Conservation (phyloP, 306 rosid species). For the Acacia confusa region DNA sequence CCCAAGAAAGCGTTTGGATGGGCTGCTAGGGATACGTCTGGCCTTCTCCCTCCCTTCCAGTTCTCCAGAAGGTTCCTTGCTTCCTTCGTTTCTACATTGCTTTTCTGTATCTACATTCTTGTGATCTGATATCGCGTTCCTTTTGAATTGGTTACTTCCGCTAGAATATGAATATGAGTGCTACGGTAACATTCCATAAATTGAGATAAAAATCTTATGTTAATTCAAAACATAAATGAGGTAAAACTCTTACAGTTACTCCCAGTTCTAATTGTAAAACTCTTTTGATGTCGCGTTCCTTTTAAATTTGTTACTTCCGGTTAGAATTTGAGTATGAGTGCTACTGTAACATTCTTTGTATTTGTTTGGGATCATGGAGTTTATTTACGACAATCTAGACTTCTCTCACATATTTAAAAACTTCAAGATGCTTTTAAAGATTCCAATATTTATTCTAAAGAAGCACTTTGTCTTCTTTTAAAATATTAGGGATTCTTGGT, state of each 20-base stretch:
- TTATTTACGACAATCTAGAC: too few species aligned
- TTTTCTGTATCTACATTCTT: background rate
- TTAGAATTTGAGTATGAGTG: background rate
- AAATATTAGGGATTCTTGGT: background rate
- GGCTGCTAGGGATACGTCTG: constrained; percentile 49
- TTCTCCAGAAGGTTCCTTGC: constrained; percentile 45
- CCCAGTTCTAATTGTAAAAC: too few species aligned
- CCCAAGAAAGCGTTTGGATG: constrained; percentile 49
- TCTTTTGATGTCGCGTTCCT: background rate
- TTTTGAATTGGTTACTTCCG: background rate
- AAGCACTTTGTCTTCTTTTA: too few species aligned
- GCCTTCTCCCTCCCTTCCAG: constrained; percentile 40
- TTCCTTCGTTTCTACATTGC: background rate
- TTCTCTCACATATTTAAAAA: too few species aligned
- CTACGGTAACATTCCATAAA: too few species aligned
- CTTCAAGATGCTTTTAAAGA: too few species aligned
- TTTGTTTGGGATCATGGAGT: too few species aligned
- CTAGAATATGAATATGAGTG: background rate
- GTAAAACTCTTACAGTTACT: too few species aligned
- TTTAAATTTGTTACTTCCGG: background rate
- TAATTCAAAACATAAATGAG: too few species aligned
- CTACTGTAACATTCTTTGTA: background rate
- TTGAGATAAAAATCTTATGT: too few species aligned
- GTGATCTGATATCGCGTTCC: background rate
- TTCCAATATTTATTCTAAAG: too few species aligned